These are phyloP conservation scores for Quercus phellos DNA, from an alignment of 331 rosid species.

Conservation along the genomic window DNA sequence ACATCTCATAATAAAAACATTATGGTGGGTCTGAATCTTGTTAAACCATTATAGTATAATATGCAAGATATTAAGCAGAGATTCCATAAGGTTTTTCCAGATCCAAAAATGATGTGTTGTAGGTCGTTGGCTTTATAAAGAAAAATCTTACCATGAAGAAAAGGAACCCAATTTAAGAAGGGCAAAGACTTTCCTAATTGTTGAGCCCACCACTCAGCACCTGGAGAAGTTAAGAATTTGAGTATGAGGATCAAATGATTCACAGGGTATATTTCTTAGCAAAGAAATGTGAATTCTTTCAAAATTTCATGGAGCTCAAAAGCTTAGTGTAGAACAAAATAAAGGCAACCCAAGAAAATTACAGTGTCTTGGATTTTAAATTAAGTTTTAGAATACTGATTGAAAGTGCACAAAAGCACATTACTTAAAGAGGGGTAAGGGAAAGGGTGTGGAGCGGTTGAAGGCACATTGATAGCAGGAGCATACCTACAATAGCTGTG, in stretches of 20 bases:
- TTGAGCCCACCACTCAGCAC: constrained; percentile 93
- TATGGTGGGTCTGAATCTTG: not conserved
- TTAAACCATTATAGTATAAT: not conserved
- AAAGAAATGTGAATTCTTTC: no score
- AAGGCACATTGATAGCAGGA: constrained; percentile 12
- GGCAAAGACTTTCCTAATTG: constrained; percentile 69
- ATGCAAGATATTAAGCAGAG: not conserved
- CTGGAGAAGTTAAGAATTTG: constrained; percentile 31
- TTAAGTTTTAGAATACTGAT: not conserved
- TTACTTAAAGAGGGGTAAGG: not conserved
- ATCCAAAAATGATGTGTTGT: not conserved
- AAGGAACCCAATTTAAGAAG: constrained; percentile 71
- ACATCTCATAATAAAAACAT: not conserved
- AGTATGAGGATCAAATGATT: not conserved
- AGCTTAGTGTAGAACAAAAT: not conserved
- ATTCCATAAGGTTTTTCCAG: not conserved
- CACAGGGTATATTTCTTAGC: no score
- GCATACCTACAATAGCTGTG: constrained; percentile 77
- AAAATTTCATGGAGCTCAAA: no score
- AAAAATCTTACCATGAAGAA: constrained; percentile 45
- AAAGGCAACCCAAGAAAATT: not conserved
- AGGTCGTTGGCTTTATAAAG: not conserved
- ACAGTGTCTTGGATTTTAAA: constrained; percentile 3
- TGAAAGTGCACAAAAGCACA: constrained; percentile 1
- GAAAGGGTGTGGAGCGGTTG: no score